These are phyloP conservation scores for Domatiomyces catenatus DNA, from an alignment of 2,329 filamentous ascomycete species.

Conservation along the genomic window DNA sequence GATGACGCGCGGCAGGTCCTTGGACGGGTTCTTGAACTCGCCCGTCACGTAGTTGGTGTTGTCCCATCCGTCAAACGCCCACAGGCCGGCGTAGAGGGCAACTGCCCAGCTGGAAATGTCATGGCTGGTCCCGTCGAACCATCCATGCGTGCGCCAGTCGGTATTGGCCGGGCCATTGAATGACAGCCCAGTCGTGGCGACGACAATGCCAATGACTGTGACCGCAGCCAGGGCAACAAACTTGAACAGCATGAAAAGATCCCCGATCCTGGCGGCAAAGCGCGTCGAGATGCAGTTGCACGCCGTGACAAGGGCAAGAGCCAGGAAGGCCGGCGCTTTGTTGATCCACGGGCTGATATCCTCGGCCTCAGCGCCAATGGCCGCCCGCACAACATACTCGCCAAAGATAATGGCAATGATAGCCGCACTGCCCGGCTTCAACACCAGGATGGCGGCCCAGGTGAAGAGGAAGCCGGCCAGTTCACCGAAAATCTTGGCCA, in stretches of 20 bases:
- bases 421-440: conserved; percentile 84
- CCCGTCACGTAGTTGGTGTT: conserved; percentile 98
- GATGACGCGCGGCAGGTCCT: conserved; percentile 85
- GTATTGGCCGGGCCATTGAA: conserved; percentile 57
- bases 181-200: conserved; percentile 72
- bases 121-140: conserved; percentile 74
- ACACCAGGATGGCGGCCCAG: conserved; percentile 84
- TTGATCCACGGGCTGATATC: conserved; percentile 74
- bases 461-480: conserved; percentile 86
- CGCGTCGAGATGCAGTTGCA: conserved; percentile 86
- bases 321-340: conserved; percentile 69
- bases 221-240: conserved; percentile 79
- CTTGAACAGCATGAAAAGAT: conserved; percentile 93
- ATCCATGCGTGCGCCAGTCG: conserved; percentile 75
- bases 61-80: conserved; percentile 98
- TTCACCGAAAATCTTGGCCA: conserved; percentile 93
- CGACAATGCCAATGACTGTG: conserved; percentile 74
- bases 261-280: conserved; percentile 71
- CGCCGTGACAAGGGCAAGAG: conserved; percentile 60
- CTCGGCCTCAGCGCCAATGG: conserved; percentile 72
- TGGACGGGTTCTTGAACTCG: conserved; percentile 80
- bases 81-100: conserved; percentile 84
- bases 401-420: conserved; percentile 98
- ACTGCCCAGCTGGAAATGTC: conserved; percentile 81
- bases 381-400: conserved; percentile 82